Base-by-base conservation (phyloP, 345 rosid species). In the Hibiscus syriacus region DNA sequence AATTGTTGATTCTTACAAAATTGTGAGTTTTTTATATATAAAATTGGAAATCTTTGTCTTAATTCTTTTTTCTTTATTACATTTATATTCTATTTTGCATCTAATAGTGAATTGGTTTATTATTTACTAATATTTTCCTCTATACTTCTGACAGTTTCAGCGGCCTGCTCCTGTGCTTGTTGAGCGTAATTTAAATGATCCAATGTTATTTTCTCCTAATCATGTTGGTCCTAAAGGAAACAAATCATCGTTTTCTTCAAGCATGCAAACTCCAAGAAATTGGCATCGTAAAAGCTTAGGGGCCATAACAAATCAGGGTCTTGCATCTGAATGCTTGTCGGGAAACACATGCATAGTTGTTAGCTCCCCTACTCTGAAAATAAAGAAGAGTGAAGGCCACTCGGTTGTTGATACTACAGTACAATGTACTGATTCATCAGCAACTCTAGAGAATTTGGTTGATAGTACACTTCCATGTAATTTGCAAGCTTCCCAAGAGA, bases 401-500 rank as follows among this genome's bases (percentile, higher is more conserved):
- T 11, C 46, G 2, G 3, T 41, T 41, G 14, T 16, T 41, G 46
- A 41, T 41, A 41, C 46, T 41, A 2, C 46, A 41, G 3, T 41
- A 41, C 14, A 41, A 41, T 41, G 46, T 41, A 41, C n/a, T 13
- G 14, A 41, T 41, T 41, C 46, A 41, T 41, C 46, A 41, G 14
- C 46, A 41, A 41, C 46, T 2, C 14, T 41, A 41, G 46, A 2
- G 46, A 41, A 41, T 41, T 41, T 41, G 14, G 46, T 41, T 41
- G 46, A 41, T 10, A 11, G 11, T 2, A 41, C 46, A 91, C 96
- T 75, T 94, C 99, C 96, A 94, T 81, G 81, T 87, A 91, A 70
- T 72, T 88, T 43, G 98, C 85, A 67, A 94, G 99, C 90, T 91
- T 90, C 43, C 81, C 81, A 57, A 91, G 80, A 63, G 96, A 87